phyloP scores from a whole-genome alignment of 1,284 basidiomycete species.

The Inonotus hispidus region DNA sequence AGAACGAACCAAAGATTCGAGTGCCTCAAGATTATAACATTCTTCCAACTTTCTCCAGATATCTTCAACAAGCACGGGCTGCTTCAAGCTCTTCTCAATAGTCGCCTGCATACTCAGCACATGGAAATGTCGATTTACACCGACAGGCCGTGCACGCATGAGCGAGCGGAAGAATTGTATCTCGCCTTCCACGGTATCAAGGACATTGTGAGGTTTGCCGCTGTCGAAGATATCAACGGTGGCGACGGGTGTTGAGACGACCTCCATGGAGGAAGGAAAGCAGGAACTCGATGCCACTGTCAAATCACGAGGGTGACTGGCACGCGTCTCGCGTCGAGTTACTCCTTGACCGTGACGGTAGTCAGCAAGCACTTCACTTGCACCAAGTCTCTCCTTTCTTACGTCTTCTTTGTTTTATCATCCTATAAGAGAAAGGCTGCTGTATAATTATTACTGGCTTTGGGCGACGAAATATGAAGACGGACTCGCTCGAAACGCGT shows the following conservation, averaged over 20 bases:
- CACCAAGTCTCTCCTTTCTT: neutral
- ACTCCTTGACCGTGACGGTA: neutral
- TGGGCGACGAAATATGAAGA: neutral
- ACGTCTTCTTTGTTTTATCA: slow-evolving; percentile 85
- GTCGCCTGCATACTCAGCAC: slow-evolving; percentile 65
- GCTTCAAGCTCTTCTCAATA: slow-evolving; percentile 66
- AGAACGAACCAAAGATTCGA: slow-evolving; percentile 66
- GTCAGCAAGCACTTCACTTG: neutral
- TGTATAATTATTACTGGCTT: neutral
- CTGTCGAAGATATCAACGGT: neutral
- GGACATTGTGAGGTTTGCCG: slow-evolving; percentile 30
- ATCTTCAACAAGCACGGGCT: slow-evolving; percentile 51
- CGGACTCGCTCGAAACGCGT: slow-evolving; percentile 54
- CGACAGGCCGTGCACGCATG: slow-evolving; percentile 72
- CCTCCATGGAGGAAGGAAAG: slow-evolving; percentile 46
- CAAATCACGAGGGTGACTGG: neutral
- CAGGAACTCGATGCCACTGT: slow-evolving; percentile 69
- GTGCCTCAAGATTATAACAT: slow-evolving; percentile 71
- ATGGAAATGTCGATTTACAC: slow-evolving; percentile 76
- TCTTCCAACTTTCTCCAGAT: slow-evolving; percentile 71
- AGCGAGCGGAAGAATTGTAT: slow-evolving; percentile 75
- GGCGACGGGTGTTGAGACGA: slow-evolving; percentile 17
- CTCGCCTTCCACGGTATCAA: slow-evolving; percentile 72
- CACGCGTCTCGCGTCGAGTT: slow-evolving; percentile 73
- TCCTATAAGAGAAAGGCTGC: neutral